Conservation (phyloP, 129 eudicot genomes). For the Flaveria bidentis region DNA sequence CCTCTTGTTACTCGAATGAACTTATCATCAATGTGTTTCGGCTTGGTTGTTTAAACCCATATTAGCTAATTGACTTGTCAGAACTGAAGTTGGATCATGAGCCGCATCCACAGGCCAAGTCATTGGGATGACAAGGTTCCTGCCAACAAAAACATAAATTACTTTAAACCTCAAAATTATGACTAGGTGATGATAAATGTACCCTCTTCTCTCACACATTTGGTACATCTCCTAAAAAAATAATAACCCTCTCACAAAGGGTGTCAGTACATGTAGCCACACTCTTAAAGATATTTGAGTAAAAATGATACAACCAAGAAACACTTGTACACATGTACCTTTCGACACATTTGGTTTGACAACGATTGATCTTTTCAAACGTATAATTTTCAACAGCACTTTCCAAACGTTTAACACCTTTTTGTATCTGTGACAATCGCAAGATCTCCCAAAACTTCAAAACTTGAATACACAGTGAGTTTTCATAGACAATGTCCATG, state of each 20-base stretch:
- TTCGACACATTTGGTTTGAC: slow-evolving; percentile 33
- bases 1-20: neutral
- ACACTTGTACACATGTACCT: slow-evolving; percentile 24
- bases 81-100: slow-evolving; percentile 23
- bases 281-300: neutral
- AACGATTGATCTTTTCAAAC: slow-evolving; percentile 30
- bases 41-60: slow-evolving; percentile 29
- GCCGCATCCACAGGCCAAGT: slow-evolving; percentile 35
- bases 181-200: too few species aligned
- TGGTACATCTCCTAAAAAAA: too few species aligned
- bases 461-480: slow-evolving; percentile 34
- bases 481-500: slow-evolving; percentile 33
- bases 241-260: too few species aligned
- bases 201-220: too few species aligned
- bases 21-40: neutral
- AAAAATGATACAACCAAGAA: neutral
- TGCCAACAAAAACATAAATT: slow-evolving; percentile 21
- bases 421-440: slow-evolving; percentile 16
- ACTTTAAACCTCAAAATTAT: neutral
- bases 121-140: slow-evolving; percentile 40
- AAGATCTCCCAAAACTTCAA: slow-evolving; percentile 45
- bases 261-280: too few species aligned
- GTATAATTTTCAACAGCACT: slow-evolving; percentile 29
- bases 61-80: slow-evolving; percentile 35
- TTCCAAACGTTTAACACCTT: slow-evolving; percentile 23